A percentile compares a stretch with the other conserved stretches of the same genome.
Conservation (phyloP, 371 early-diverging fungal species). For the Rhizomucor pusillus region DNA sequence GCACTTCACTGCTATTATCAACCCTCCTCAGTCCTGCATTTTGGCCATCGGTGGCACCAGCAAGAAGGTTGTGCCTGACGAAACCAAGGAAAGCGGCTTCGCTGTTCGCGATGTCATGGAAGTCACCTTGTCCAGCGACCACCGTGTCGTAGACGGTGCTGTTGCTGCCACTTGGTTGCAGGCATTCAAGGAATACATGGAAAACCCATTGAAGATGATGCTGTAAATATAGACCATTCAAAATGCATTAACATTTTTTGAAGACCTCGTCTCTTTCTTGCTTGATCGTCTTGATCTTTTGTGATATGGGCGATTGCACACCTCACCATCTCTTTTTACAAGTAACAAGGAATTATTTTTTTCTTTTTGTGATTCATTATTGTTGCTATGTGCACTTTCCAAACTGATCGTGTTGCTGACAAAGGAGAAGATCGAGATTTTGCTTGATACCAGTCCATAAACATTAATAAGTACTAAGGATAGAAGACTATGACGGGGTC, state of each 20-base stretch:
- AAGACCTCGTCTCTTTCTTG: no score
- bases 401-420: no score
- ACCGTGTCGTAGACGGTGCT: conserved; percentile 97
- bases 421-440: no score
- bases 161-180: conserved; percentile 92
- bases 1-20: conserved; percentile 97
- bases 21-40: conserved; percentile 95
- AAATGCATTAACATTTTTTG: neutral
- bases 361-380: no score
- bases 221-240: conserved; percentile 55
- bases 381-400: no score
- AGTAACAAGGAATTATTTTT: no score
- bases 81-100: conserved; percentile 59
- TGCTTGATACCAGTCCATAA: no score
- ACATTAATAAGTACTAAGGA: no score
- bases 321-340: no score
- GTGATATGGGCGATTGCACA: no score
- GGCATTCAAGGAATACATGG: conserved; percentile 90
- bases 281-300: no score
- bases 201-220: conserved; percentile 94
- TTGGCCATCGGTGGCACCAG: conserved; percentile 89
- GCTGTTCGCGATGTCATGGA: conserved; percentile 71
- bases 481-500: no score
- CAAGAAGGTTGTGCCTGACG: conserved; percentile 83
- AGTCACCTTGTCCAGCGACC: conserved; percentile 92